Evolutionary conservation across 2,329 filamentous ascomycete genomes (phyloP), one percentile per base, ranked within the genome.

Genomic region (Trichothecium sympodiale): DNA sequence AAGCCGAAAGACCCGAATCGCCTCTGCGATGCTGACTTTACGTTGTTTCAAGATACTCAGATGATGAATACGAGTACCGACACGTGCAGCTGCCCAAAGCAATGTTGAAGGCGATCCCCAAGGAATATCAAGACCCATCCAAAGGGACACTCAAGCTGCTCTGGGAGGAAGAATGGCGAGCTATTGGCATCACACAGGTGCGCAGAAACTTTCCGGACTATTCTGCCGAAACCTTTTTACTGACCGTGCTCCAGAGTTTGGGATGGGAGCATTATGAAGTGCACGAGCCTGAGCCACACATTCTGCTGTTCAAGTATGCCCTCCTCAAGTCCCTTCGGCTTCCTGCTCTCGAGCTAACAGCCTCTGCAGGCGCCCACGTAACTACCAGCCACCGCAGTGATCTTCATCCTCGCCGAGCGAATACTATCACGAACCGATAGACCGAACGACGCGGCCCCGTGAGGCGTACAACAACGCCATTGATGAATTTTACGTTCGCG

Each of bases 231-330:
- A 16, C 15, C 29, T 27, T 31, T 3, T 8, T 5, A 28, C 15
- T 13, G 31, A 34, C 8, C 6, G 8, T 16, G 12, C 10, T 16
- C 34, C 55, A 96, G 88, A 96, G 89, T 67, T 69, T 98, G 52
- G 91, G 91, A 39, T 98, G 91, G 91, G 89, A 96, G 59, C 91
- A 98, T 61, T 98, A 98, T 57, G 91, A 98, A 61, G 91, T 98
- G 37, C 91, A 98, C 60, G 91, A 96, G 61, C 91, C 91, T 30
- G 91, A 98, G 65, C 91, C 91, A 45, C 91, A 98, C 60, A 98
- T 98, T 53, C 74, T 98, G 37, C 75, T 98, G 23, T 98, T 98
- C 75, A 98, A 98, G 89, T 95, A 66, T 60, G 83, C 69, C 28
- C 29, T 17, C 30, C 26, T 36, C 29, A 32, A 32, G 15, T n/a